Percentiles rank a stretch among this genome's conserved stretches.
phyloP scores from a whole-genome alignment of 2,329 filamentous ascomycete genomes.

The Pseudogymnoascus destructans region DNA sequence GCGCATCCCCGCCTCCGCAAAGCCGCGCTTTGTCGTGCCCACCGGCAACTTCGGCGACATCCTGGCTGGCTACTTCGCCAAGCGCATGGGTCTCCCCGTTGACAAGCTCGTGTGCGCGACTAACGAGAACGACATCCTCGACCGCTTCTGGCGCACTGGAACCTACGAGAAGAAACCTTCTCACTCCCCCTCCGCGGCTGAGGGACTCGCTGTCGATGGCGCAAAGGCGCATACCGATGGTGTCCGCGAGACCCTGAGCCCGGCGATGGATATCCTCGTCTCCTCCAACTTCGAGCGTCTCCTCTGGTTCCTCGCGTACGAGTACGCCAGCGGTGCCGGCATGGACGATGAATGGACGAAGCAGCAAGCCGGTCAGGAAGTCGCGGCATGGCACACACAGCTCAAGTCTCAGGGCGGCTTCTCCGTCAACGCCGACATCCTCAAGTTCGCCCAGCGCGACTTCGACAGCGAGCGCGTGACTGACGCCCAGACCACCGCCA shows the following conservation, averaged over 20 bases:
- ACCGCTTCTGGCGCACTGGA: conserved; percentile 87
- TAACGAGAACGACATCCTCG: conserved; percentile 94
- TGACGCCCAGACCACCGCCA: conserved; percentile 53
- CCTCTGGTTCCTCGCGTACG: conserved; percentile 81
- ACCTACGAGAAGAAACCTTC: conserved; percentile 75
- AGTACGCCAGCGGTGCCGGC: conserved; percentile 45
- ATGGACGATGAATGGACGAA: conserved; percentile 54
- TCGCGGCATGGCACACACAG: conserved; percentile 63
- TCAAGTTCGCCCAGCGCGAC: conserved; percentile 54
- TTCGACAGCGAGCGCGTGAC: conserved; percentile 72
- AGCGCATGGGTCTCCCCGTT: conserved; percentile 74
- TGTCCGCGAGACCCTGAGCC: conserved; percentile 82
- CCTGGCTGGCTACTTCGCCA: conserved; percentile 83
- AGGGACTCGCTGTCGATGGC: conserved; percentile 41
- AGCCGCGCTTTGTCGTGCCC: conserved; percentile 72
- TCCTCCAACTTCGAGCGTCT: conserved; percentile 94
- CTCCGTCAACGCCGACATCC: conserved; percentile 60
- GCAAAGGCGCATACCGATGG: conserved; percentile 52
- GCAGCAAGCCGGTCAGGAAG: conserved; percentile 60
- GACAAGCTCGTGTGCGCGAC: conserved; percentile 87
- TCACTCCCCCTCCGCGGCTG: conserved; percentile 41
- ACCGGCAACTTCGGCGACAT: conserved; percentile 97
- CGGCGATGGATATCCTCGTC: conserved; percentile 96
- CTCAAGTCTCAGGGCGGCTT: conserved; percentile 77
- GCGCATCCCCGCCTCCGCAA: conserved; percentile 41